Evolutionary conservation across 2,329 filamentous ascomycete genomes (phyloP), one percentile per base, ranked within the genome.

Genomic region (Microsporum ferrugineum): DNA sequence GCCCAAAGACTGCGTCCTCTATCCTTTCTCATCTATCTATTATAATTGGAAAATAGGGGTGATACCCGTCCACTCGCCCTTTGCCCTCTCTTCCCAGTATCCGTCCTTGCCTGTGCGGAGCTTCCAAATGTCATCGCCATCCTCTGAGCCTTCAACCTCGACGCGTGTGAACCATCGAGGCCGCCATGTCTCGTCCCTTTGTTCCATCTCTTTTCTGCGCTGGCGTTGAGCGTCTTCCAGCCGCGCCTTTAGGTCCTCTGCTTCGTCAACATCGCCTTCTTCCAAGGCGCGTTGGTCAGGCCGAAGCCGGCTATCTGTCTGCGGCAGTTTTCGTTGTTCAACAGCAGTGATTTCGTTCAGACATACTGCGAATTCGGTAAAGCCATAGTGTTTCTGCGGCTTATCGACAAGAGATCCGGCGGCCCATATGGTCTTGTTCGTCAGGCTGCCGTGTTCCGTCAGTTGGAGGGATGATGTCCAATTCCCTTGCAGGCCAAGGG

Each of bases 231-330:
- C 82, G 75, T 97, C 92, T 71, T 99, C 94, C 2, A 99, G 80
- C 66, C 80, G 81, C 5, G 87, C 84, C 76, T 99, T 99, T 70
- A 89, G 78, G 41, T 79, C 82, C 79, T 99, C 94, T 0, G 94
- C 94, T 4, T 83, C 80, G 67, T 97, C 92, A 12, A 95, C 76
- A 58, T 88, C 84, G 12, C 91, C 91, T 51, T 87, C 79, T 75
- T 99, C 94, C 2, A 89, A 83, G 1, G 91, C 84, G 12, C 88
- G 82, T 77, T 97, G 94, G 71, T 99, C 94, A 2, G 91, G 91
- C 14, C 94, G 81, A 45, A 96, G 77, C 31, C 94, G 80, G 38
- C 83, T 88, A 75, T 99, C 94, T 0, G 92, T 97, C 0, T 84
- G 82, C 2, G 94, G 86, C 14, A 96, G 75, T 62, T 84, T 85